Evolutionary conservation across 148 eudicot species (phyloP).

Genomic region (Rhododendron vialii): DNA sequence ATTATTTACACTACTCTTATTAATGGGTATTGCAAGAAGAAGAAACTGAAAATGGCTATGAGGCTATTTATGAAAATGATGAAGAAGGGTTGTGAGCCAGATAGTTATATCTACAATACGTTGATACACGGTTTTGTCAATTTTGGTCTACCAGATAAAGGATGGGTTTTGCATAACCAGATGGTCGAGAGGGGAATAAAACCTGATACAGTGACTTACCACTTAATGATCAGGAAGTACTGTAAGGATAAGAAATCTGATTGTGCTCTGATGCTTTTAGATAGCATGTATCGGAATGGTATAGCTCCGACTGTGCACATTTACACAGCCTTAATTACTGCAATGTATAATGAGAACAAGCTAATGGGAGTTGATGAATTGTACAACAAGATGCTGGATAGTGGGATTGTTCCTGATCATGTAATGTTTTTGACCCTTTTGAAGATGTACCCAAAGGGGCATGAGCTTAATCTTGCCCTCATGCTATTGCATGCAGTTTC

Average conservation of each 20-base stretch:
- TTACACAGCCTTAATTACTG: constrained; percentile 29
- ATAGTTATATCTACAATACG: constrained; percentile 35
- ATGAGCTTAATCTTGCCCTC: constrained; percentile 28
- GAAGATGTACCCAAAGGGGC: constrained; percentile 27
- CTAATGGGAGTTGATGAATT: constrained; percentile 21
- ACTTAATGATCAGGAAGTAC: constrained; percentile 27
- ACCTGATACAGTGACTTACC: constrained; percentile 34
- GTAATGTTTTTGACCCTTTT: constrained; percentile 33
- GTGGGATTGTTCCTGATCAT: constrained; percentile 39
- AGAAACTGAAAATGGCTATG: constrained; percentile 43
- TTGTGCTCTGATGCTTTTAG: constrained; percentile 26
- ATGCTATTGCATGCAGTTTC: constrained; percentile 35
- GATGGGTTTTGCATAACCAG: constrained; percentile 25
- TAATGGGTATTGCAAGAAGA: constrained; percentile 31
- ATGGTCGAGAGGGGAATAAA: constrained; percentile 31
- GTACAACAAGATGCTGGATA: constrained; percentile 28
- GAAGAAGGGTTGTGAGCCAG: constrained; percentile 35
- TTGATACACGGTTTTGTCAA: constrained; percentile 36
- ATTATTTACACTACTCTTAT: constrained; percentile 34
- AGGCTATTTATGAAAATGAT: constrained; percentile 37
- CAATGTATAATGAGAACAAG: constrained; percentile 27
- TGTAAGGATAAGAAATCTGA: constrained; percentile 32
- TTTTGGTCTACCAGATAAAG: constrained; percentile 32
- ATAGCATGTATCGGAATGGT: constrained; percentile 18
- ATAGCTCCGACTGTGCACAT: constrained; percentile 32